Percentiles rank a stretch among this genome's conserved stretches.
Conservation (phyloP, 371 early-diverging fungal species). For the Lichtheimia corymbifera region DNA sequence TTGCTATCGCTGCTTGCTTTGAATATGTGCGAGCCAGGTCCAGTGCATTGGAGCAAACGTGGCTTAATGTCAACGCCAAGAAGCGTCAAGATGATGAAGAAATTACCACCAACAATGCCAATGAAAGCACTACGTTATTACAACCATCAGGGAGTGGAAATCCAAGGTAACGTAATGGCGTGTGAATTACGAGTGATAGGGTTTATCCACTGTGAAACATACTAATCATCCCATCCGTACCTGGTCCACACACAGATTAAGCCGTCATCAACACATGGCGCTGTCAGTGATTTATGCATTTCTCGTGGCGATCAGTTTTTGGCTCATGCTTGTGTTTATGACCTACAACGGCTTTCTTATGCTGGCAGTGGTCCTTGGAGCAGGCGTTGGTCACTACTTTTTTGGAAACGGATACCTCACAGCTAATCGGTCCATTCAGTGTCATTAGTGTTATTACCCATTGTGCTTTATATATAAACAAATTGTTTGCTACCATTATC, state of each 20-base stretch:
- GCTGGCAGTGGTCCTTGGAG: slow-evolving; percentile 67
- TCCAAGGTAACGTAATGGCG: no score
- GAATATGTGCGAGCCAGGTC: slow-evolving; percentile 60
- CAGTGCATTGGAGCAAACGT: slow-evolving; percentile 48
- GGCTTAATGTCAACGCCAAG: slow-evolving; percentile 13
- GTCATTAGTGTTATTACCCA: slow-evolving; percentile 27
- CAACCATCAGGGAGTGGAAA: no score
- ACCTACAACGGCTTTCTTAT: slow-evolving; percentile 84
- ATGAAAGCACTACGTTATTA: no score
- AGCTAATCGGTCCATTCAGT: slow-evolving; percentile 39
- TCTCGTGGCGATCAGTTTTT: slow-evolving; percentile 71
- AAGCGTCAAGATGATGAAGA: no score
- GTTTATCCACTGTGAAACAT: no score
- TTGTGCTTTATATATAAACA: no score
- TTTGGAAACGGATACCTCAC: slow-evolving; percentile 45
- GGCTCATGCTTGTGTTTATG: slow-evolving; percentile 88
- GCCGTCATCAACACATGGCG: slow-evolving; percentile 45
- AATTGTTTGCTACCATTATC: no score
- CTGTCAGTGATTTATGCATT: slow-evolving; percentile 66
- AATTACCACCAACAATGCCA: no score
- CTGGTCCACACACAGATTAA: slow-evolving; percentile 20
- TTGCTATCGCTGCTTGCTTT: slow-evolving; percentile 61
- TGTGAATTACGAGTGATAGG: no score
- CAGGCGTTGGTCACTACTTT: slow-evolving; percentile 71
- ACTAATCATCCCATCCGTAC: no score